Evolutionary conservation across 1,284 basidiomycete species (phyloP), one percentile per base, ranked within the genome.

Genomic region (Apiotrichum sp.): DNA sequence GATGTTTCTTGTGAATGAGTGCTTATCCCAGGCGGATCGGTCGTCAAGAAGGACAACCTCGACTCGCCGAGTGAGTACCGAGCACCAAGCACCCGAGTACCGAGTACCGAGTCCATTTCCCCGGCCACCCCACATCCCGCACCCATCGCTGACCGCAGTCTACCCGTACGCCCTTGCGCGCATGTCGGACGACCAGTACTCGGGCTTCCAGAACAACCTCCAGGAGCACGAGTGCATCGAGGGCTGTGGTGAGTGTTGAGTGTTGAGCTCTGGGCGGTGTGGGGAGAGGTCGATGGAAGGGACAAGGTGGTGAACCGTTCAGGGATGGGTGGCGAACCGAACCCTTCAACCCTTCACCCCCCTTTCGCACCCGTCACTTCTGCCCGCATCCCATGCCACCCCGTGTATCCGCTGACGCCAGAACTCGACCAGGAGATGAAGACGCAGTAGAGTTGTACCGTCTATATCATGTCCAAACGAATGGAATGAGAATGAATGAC

Each of bases 51-150:
- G 29, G 67, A 71, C n/a, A 63, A 68, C 56, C 32, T 65, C 47
- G 56, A 68, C 41, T 73, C 71, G 41, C 58, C 59, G 46, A 66
- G 72, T 73, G 52, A 55, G 72, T 66, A n/a, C n/a, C 3, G 22
- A 11, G 36, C 36, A 7, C 22, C 22, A 22, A 22, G 22, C 22
- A 22, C 22, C 22, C 22, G 22, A 22, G 22, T 22, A 22, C 22
- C 22, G 22, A 22, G 22, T 22, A 22, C 22, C 22, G 22, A 22
- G 22, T 22, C 22, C 22, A 22, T 22, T 22, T 22, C 22, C 22
- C 22, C 22, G 22, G 22, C 22, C 22, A 9, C 22, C 22, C 9
- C 43, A 10, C 9, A 13, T 2, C 7, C 11, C 44, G 5, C 3
- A 13, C 31, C 31, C 34, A n/a, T 6, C 44, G 14, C 53, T 53